Evolutionary conservation across 495 filamentous ascomycete species (phyloP).

Genomic region (Paragyromitra xinjiangensis): DNA sequence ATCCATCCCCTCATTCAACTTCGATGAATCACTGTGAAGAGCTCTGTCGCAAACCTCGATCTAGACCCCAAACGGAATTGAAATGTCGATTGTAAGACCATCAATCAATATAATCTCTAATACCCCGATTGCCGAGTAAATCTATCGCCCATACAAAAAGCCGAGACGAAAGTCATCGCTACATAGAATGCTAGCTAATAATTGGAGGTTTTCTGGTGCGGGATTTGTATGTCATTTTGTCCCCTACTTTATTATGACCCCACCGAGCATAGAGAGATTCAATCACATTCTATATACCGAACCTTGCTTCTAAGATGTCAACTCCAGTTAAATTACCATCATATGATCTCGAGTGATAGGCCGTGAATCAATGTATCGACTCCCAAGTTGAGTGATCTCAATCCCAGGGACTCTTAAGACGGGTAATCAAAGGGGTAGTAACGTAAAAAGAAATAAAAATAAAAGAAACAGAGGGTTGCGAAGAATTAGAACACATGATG

Average conservation of each 20-base stretch:
- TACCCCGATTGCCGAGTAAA: not conserved
- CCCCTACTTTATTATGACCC: too few relatives aligned
- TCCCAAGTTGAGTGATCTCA: not conserved
- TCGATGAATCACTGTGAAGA: not conserved
- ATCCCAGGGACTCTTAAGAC: not conserved
- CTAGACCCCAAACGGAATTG: not conserved
- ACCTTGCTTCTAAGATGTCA: not conserved
- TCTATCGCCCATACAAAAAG: not conserved
- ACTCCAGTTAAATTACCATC: not conserved
- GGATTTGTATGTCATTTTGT: too few relatives aligned
- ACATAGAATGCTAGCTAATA: not conserved
- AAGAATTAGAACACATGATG: conserved; percentile 6
- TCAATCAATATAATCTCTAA: not conserved
- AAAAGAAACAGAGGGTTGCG: too few relatives aligned
- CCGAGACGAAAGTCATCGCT: not conserved
- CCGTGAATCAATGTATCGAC: conserved; percentile 11
- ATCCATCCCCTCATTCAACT: not conserved
- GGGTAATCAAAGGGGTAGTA: not conserved
- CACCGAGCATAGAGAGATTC: too few relatives aligned
- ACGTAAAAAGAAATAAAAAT: not conserved
- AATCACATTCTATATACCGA: too few relatives aligned
- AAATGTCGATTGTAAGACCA: not conserved
- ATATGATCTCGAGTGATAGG: conserved; percentile 15
- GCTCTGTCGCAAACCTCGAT: too few relatives aligned
- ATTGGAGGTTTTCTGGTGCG: not conserved